These are phyloP conservation scores for Leptosphaerulina australis DNA, from an alignment of 2,329 filamentous ascomycete species.

Conservation along the genomic window DNA sequence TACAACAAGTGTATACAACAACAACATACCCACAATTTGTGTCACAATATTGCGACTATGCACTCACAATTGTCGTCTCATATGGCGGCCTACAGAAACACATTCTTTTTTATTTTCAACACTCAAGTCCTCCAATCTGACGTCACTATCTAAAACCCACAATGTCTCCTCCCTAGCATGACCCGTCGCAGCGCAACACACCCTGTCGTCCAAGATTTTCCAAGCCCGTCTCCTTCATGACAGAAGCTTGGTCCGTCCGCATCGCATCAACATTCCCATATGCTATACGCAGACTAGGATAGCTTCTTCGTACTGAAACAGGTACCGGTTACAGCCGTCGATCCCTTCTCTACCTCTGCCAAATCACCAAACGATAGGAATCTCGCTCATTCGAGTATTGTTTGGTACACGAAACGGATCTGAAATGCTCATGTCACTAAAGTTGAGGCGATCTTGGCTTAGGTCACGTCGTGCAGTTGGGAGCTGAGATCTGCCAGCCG, in stretches of 20 bases:
- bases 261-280: neutral
- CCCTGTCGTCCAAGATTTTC: neutral
- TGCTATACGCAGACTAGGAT: neutral
- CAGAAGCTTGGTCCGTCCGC: conserved; percentile 15
- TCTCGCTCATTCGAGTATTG: conserved; percentile 9
- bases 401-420: conserved; percentile 5
- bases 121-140: neutral
- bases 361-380: neutral
- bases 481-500: neutral
- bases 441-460: conserved; percentile 6
- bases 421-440: conserved; percentile 2
- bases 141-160: conserved; percentile 1
- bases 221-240: conserved; percentile 14
- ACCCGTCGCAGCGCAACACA: conserved; percentile 3
- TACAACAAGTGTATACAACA: conserved; percentile 23
- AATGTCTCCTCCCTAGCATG: neutral
- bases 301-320: conserved; percentile 3
- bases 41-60: neutral
- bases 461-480: conserved; percentile 1
- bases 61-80: neutral
- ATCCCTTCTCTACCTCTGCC: neutral
- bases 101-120: neutral
- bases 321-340: conserved; percentile 8
- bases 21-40: conserved; percentile 15
- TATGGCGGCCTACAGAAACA: neutral